Evolutionary conservation across 345 rosid species (phyloP), one percentile per base, ranked within the genome.

Genomic region (Syzygium grande): DNA sequence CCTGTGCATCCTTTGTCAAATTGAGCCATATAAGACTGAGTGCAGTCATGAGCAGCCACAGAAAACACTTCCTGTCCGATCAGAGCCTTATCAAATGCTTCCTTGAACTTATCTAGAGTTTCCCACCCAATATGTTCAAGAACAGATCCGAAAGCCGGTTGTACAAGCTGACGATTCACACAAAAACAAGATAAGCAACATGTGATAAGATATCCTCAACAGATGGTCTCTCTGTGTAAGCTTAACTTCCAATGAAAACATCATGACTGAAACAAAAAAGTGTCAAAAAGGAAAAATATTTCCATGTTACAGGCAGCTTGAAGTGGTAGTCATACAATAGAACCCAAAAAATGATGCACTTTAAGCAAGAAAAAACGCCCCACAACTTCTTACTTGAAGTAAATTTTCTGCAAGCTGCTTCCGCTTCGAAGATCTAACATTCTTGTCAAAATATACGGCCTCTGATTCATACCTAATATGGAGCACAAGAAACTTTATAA

Each of bases 1-100:
- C 98, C 98, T 93, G 93, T 91, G 92, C 94, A 93, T 89, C 91
- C 92, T 89, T 96, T 93, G 87, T 95, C 98, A 92, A 96, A 98
- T 83, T 65, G 86, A 91, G 90, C 87, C 92, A 96, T 88, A 87
- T 58, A 92, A 83, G 90, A 90, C 87, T 88, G 89, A 43, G 92
- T 89, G 84, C 97, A 93, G 51, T 88, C 56, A 51, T 30, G 86
- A 41, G 98, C 94, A 88, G 98, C 94, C 52, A 89, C 86, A 59
- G 97, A 93, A 91, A 98, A 96, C 85, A 91, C 95, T 88, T 96
- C 97, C 85, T 97, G 98, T 84, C 92, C 94, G 91, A 89, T 90
- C 90, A 98, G 88, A 83, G 98, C 95, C 88, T 95, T 94, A 79
- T 96, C 96, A 89, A 96, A 98, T 87, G 93, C 90, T 55, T 92